Evolutionary conservation across 768 basidiomycete genomes (phyloP).

Genomic region (Hydnomerulius pinastri): DNA sequence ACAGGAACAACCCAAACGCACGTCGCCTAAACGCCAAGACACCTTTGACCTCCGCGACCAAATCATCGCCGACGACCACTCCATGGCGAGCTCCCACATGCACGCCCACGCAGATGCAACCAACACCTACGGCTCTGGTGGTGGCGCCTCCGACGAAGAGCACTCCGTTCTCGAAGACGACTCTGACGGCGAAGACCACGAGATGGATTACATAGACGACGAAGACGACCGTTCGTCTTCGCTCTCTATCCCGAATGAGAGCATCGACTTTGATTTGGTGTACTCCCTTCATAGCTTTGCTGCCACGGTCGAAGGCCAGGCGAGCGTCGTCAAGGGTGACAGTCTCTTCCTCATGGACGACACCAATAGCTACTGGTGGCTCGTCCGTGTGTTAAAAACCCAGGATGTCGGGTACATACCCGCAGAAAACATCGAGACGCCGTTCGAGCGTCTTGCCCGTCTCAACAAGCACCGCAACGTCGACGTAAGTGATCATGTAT

Average conservation of each 20-base stretch:
- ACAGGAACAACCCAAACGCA: conserved; percentile 26
- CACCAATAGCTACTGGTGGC: conserved; percentile 99
- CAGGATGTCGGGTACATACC: conserved; percentile 99
- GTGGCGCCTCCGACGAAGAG: conserved; percentile 64
- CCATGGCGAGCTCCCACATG: conserved; percentile 45
- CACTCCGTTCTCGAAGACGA: conserved; percentile 87
- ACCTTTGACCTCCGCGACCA: conserved; percentile 75
- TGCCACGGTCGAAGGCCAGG: conserved; percentile 98
- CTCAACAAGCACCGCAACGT: conserved; percentile 98
- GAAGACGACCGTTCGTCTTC: conserved; percentile 81
- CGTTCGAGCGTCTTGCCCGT: conserved; percentile 91
- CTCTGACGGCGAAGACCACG: conserved; percentile 71
- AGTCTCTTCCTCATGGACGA: conserved; percentile 96
- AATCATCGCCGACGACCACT: conserved; percentile 54
- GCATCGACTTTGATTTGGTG: conserved; percentile 91
- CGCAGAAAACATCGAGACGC: conserved; percentile 99
- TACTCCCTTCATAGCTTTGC: conserved; percentile 96
- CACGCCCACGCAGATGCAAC: conserved; percentile 51
- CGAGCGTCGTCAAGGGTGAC: conserved; percentile 98
- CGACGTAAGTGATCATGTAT: conserved; percentile 61
- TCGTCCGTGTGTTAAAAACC: conserved; percentile 96
- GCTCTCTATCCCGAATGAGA: conserved; percentile 86
- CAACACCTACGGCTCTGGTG: conserved; percentile 35
- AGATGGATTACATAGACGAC: conserved; percentile 67
- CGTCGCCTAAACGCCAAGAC: conserved; percentile 46